Conservation (phyloP, 2,329 filamentous ascomycete genomes). For the Neocatenulostroma microsporum region DNA sequence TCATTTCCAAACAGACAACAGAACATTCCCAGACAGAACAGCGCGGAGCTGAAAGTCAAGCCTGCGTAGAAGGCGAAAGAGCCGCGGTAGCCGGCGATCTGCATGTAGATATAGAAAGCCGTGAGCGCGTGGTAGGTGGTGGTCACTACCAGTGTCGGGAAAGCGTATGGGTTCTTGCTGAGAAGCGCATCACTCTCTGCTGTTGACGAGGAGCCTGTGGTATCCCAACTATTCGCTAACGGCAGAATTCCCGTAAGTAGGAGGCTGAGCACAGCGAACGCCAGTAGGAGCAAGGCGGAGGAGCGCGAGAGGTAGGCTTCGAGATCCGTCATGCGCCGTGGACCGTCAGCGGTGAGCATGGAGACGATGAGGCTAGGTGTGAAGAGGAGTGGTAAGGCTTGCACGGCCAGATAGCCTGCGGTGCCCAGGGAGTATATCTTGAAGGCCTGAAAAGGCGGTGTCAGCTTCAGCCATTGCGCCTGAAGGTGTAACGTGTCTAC, state of each 20-base stretch:
- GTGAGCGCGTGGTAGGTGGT: conserved; percentile 56
- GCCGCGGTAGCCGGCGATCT: conserved; percentile 45
- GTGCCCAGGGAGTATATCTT: conserved; percentile 38
- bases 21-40: conserved; percentile 60
- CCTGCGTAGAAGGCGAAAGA: conserved; percentile 49
- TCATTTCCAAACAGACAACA: conserved; percentile 52
- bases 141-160: conserved; percentile 59
- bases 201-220: background rate
- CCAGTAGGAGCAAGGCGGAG: conserved; percentile 59
- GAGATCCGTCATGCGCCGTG: conserved; percentile 50
- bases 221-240: background rate
- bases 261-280: conserved; percentile 56
- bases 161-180: conserved; percentile 37
- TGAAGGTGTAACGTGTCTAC: too few species aligned
- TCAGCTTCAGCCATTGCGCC: too few species aligned
- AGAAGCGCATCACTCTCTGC: conserved; percentile 1
- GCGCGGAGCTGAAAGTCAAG: conserved; percentile 46
- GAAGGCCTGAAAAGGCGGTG: conserved; percentile 13
- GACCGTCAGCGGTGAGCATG: conserved; percentile 49
- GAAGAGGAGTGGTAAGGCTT: conserved; percentile 48
- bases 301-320: conserved; percentile 68
- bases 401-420: conserved; percentile 36
- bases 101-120: conserved; percentile 61
- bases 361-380: conserved; percentile 55
- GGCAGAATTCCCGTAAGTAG: conserved; percentile 65